These are phyloP conservation scores for Plasmopara halstedii DNA, from an alignment of 352 stramenopile species.

Conservation along the genomic window DNA sequence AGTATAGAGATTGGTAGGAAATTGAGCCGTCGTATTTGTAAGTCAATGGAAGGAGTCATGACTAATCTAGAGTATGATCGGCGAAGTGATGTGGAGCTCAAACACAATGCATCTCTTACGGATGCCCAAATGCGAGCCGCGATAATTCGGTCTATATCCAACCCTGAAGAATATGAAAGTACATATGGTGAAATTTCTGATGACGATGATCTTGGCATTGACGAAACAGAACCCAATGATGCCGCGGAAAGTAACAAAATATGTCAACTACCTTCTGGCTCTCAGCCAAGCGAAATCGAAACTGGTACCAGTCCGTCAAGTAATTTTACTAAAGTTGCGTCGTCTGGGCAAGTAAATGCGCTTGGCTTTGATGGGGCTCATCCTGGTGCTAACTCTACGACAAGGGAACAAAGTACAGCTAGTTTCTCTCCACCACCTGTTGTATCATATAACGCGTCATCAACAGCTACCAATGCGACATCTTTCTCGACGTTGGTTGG, in stretches of 20 bases:
- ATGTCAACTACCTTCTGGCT: neutral
- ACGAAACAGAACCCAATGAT: constrained; percentile 35
- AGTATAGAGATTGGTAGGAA: constrained; percentile 29
- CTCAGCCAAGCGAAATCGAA: constrained; percentile 4
- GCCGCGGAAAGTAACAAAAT: constrained; percentile 12
- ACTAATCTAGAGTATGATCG: constrained; percentile 48
- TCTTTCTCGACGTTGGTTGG: constrained; percentile 58
- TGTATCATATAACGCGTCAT: constrained; percentile 12
- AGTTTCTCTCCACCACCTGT: constrained; percentile 10
- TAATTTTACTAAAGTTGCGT: neutral
- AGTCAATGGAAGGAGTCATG: constrained; percentile 23
- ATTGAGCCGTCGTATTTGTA: constrained; percentile 21
- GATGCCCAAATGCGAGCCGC: constrained; percentile 75
- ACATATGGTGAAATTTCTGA: constrained; percentile 38
- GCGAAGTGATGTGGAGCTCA: constrained; percentile 61
- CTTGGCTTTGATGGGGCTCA: neutral
- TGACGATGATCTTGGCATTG: constrained; percentile 36
- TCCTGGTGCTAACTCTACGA: constrained; percentile 8
- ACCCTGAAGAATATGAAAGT: constrained; percentile 39
- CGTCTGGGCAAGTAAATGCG: neutral
- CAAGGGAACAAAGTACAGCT: neutral
- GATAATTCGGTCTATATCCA: constrained; percentile 63
- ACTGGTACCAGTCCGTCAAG: neutral
- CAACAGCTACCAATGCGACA: constrained; percentile 29
- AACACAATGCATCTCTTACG: constrained; percentile 71